A percentile compares a stretch with the other conserved stretches of the same genome.
Conservation (phyloP, 179 eudicot genomes). For the Vitellaria paradoxa region DNA sequence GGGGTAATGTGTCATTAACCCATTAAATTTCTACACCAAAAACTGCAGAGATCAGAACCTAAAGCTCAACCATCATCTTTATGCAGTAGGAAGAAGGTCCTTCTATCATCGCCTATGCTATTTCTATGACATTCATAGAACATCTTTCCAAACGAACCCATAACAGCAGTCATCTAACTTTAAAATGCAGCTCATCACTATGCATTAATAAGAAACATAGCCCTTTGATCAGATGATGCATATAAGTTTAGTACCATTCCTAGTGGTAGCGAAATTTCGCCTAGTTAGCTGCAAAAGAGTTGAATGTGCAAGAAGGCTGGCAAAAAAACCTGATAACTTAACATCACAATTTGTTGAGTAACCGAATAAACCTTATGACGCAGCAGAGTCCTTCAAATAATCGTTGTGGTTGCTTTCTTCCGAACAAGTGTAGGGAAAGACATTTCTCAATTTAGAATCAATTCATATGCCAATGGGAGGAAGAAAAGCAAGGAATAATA, state of each 20-base stretch:
- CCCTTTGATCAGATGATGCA: background rate
- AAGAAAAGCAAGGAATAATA: background rate
- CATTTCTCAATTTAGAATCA: background rate
- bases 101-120: too few species aligned
- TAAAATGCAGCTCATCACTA: background rate
- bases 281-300: background rate
- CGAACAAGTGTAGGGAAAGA: background rate
- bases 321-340: background rate
- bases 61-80: background rate
- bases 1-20: too few species aligned
- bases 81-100: background rate
- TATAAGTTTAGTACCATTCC: background rate
- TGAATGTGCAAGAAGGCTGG: background rate
- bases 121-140: too few species aligned
- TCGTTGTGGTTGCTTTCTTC: background rate
- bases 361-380: background rate
- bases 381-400: background rate
- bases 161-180: background rate
- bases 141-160: background rate
- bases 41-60: background rate
- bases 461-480: background rate
- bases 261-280: background rate
- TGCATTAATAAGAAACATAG: background rate
- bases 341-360: background rate
- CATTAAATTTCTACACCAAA: background rate